Evolutionary conservation across 495 filamentous ascomycete genomes (phyloP), one percentile per base, ranked within the genome.

Genomic region (Viridothelium virens): DNA sequence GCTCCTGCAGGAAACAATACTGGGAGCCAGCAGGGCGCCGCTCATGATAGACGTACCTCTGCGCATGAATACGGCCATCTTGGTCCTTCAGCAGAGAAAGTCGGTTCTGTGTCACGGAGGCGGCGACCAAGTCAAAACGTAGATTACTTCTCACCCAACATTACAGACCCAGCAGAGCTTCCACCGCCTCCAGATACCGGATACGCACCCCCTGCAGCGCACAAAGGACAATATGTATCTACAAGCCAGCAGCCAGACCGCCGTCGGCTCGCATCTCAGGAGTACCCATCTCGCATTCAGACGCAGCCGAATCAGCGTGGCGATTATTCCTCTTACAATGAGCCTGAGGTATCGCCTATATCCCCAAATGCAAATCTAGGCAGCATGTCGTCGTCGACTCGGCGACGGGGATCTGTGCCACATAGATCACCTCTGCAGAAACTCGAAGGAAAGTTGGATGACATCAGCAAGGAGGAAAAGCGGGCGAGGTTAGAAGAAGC

Each of bases 401-500:
- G 63, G 12, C 41, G 63, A 18, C 65, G 71, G 48, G 79, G 80
- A 50, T 90, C 86, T 78, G 89, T 91, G 63, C 82, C 85, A 33
- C 88, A 92, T 72, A 85, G 90, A 62, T 96, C 92, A 61, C 94
- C 94, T 39, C 79, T 98, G 33, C 94, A 97, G 74, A 92, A 87
- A 75, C 85, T 98, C 63, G 94, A 97, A 77, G 84, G 88, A 47
- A 91, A 91, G 63, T 80, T 97, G 65, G 86, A 85, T 74, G 90
- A 89, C 74, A 92, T 96, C 70, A 95, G 87, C 74, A 96, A 96
- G 74, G 91, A 95, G 71, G 92, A 96, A 72, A 96, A 91, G 73
- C 83, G 89, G 66, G 89, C 89, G 2, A 83, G 89, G 61, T 84
- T 89, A n/a, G 82, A 91, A 75, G 87, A 92, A 73, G 88, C 89